Base-by-base conservation (phyloP, 805 yeast species). In the Scheffersomyces coipomensis region DNA sequence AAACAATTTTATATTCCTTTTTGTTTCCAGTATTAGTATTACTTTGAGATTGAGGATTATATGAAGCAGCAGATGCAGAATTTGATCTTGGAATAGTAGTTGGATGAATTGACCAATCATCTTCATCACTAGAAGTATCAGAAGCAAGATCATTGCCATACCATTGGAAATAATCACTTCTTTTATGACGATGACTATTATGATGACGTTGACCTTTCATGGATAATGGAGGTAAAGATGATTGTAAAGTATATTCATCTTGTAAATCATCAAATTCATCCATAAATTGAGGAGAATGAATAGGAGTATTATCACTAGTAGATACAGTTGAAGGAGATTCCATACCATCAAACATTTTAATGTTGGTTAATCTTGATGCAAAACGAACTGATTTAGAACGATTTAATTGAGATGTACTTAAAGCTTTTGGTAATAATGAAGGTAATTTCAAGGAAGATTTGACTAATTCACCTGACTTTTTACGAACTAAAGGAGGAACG, bases 401-500 rank as follows among this genome's bases (percentile, higher is more conserved):
- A 9, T 47, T 36, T 18, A 62, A 43, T 31, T 42, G 52, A n/a
- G 67, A 56, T 3, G 65, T 49, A 12, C 66, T 56, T 38, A 52
- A 45, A 33, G 59, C 53, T 25, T 55, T 47, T 12, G 47, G 48
- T 17, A 53, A 38, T 12, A 59, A 33, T 1, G 48, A 22, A 45
- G 74, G 68, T 29, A 75, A 62, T 54, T 82, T 84, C 39, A 88
- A 68, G 12, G 88, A 82, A 5, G 90, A 80, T 55, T 86, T 86
- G 37, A 88, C 87, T 31, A 85, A 65, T 55, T 88, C 96, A 10
- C 96, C 97, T 1, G 89, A 79, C 58, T 88, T 88, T 60, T 89
- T 89, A 37, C 93, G 79, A 5, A 88, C 72, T 40, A 85, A 63
- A 34, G 52, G 51, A 3, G 49, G 49, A 25, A 44, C 41, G 49